Evolutionary conservation across 139 green algal genomes (phyloP).

Genomic region (Chlamydomonas eustigma): DNA sequence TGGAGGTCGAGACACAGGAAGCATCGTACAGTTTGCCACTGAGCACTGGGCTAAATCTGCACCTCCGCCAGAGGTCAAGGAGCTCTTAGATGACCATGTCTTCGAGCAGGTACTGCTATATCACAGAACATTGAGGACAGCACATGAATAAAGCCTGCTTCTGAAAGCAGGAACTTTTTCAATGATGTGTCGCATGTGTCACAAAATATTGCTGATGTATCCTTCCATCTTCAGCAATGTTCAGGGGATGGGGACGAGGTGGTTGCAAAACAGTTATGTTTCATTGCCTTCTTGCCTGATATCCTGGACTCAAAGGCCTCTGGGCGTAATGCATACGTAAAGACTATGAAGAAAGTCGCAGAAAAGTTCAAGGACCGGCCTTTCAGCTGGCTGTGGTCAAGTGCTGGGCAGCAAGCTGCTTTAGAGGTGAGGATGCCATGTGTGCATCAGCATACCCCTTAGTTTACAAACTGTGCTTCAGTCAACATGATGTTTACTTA

Average conservation of each 20-base stretch:
- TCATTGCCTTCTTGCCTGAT: constrained; percentile 87
- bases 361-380: constrained; percentile 67
- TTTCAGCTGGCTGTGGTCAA: constrained; percentile 78
- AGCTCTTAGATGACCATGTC: constrained; percentile 61
- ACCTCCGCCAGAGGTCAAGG: constrained; percentile 58
- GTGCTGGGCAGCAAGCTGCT: constrained; percentile 56
- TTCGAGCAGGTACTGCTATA: constrained; percentile 43
- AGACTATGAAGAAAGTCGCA: constrained; percentile 56
- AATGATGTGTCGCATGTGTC: too few species aligned
- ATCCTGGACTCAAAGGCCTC: constrained; percentile 80
- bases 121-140: too few species aligned
- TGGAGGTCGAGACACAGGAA: constrained; percentile 50
- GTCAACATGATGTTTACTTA: too few species aligned
- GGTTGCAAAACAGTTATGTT: constrained; percentile 64
- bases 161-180: too few species aligned
- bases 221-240: not conserved
- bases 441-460: too few species aligned
- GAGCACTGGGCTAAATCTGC: constrained; percentile 38
- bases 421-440: constrained; percentile 72
- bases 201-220: too few species aligned
- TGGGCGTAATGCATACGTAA: constrained; percentile 57
- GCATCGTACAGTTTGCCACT: constrained; percentile 53
- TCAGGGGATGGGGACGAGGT: constrained; percentile 33
- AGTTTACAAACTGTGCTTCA: too few species aligned
- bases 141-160: too few species aligned